Conservation (phyloP, 2,329 filamentous ascomycete genomes). For the Aspergillus sp. region DNA sequence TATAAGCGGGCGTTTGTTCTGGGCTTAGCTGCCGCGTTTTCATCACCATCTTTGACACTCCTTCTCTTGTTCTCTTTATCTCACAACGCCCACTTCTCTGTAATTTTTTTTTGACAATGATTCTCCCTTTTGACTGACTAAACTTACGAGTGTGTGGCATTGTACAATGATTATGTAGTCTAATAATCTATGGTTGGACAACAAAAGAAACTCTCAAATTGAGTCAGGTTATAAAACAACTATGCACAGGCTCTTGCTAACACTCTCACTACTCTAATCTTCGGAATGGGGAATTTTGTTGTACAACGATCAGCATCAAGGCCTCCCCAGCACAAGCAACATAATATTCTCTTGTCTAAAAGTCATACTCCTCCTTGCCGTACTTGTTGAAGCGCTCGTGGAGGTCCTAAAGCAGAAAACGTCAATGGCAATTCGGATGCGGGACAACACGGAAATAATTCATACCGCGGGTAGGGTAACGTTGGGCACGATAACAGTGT, state of each 20-base stretch:
- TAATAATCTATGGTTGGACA: slow-evolving; percentile 15
- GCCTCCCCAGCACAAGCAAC: slow-evolving; percentile 20
- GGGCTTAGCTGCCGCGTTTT: slow-evolving; percentile 13
- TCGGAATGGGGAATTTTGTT: slow-evolving; percentile 34
- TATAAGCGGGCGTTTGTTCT: slow-evolving; percentile 27
- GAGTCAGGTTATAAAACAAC: slow-evolving; percentile 33
- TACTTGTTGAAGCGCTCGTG: slow-evolving; percentile 99
- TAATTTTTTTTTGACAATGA: slow-evolving; percentile 23
- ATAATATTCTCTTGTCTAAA: slow-evolving; percentile 32
- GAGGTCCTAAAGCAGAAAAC: slow-evolving; percentile 63
- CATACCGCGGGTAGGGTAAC: slow-evolving; percentile 88
- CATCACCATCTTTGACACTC: slow-evolving; percentile 20
- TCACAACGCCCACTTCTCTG: slow-evolving; percentile 18
- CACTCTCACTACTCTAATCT: slow-evolving; percentile 30
- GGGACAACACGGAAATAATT: slow-evolving; percentile 12
- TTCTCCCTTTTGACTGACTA: slow-evolving; percentile 20
- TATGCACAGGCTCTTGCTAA: slow-evolving; percentile 39
- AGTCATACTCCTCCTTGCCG: slow-evolving; percentile 86
- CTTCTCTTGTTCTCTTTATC: slow-evolving; percentile 11
- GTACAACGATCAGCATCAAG: slow-evolving; percentile 35
- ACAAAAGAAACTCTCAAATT: slow-evolving; percentile 36
- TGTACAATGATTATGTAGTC: slow-evolving; percentile 17
- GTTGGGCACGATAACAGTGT: slow-evolving; percentile 91
- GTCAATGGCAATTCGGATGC: background rate
- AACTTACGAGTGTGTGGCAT: slow-evolving; percentile 26